These are phyloP conservation scores for Apodospora peruviana DNA, from an alignment of 495 filamentous ascomycete species.

Conservation along the genomic window DNA sequence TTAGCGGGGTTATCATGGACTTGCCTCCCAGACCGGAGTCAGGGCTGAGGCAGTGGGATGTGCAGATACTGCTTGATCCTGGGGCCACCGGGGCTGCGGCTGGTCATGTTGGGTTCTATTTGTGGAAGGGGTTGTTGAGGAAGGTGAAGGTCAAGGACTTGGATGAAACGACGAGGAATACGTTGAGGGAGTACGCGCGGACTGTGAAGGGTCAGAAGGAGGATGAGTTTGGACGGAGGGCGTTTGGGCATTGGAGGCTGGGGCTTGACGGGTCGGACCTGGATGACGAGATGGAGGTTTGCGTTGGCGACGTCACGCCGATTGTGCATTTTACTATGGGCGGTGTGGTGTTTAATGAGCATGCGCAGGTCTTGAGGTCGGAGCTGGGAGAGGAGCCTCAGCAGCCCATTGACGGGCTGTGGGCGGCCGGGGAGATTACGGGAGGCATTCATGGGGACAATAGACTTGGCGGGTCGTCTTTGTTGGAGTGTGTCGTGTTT, in stretches of 20 bases:
- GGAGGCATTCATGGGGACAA: slow-evolving; percentile 54
- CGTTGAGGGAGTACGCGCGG: slow-evolving; percentile 42
- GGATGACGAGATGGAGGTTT: slow-evolving; percentile 43
- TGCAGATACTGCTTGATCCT: slow-evolving; percentile 52
- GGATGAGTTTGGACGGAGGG: slow-evolving; percentile 37
- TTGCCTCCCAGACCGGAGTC: slow-evolving; percentile 17
- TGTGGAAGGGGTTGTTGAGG: slow-evolving; percentile 50
- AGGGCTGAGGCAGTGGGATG: slow-evolving; percentile 44
- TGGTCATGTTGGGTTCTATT: slow-evolving; percentile 53
- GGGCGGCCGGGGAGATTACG: slow-evolving; percentile 51
- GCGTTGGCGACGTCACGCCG: slow-evolving; percentile 52
- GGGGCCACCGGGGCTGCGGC: slow-evolving; percentile 43
- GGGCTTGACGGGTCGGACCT: slow-evolving; percentile 18
- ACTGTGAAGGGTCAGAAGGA: slow-evolving; percentile 25
- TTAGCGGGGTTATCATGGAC: slow-evolving; percentile 43
- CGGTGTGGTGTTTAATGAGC: slow-evolving; percentile 42
- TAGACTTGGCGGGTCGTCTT: slow-evolving; percentile 44
- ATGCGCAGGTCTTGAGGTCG: slow-evolving; percentile 34
- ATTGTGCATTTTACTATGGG: slow-evolving; percentile 59
- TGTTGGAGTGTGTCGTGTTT: slow-evolving; percentile 57
- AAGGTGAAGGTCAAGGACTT: slow-evolving; percentile 49
- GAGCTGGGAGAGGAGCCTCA: slow-evolving; percentile 14
- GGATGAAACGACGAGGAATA: slow-evolving; percentile 26
- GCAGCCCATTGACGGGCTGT: slow-evolving; percentile 38
- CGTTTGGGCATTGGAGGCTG: slow-evolving; percentile 53